phyloP scores from a whole-genome alignment of 768 basidiomycete species.

The Panus rudis region DNA sequence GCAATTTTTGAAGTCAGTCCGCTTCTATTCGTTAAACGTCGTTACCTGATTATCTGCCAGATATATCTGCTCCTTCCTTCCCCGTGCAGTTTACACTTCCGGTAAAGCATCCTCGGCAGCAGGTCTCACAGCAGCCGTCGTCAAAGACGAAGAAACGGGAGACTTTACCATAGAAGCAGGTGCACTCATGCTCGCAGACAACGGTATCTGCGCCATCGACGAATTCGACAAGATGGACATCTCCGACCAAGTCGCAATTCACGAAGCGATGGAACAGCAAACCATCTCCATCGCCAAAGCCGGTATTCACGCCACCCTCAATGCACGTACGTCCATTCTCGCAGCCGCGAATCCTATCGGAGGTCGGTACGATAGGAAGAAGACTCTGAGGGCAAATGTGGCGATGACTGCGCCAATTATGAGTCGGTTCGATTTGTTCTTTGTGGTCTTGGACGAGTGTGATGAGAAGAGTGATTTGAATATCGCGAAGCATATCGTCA shows the following conservation, averaged over 20 bases:
- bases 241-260: constrained; percentile 96
- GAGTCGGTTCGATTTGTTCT: constrained; percentile 97
- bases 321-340: constrained; percentile 94
- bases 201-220: constrained; percentile 99
- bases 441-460: constrained; percentile 96
- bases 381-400: constrained; percentile 83
- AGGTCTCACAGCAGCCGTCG: constrained; percentile 97
- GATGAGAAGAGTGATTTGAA: constrained; percentile 88
- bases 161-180: constrained; percentile 99
- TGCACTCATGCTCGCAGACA: constrained; percentile 98
- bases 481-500: constrained; percentile 95
- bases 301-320: constrained; percentile 96
- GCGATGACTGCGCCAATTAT: constrained; percentile 99
- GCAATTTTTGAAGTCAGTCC: constrained; percentile 89
- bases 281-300: constrained; percentile 99
- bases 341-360: constrained; percentile 98
- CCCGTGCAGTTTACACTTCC: constrained; percentile 96
- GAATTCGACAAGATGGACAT: constrained; percentile 99
- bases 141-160: constrained; percentile 97
- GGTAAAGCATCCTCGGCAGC: constrained; percentile 99
- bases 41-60: constrained; percentile 32
- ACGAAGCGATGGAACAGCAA: constrained; percentile 99
- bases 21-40: background rate
- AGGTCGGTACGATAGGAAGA: constrained; percentile 94
- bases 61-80: constrained; percentile 96